Evolutionary conservation across 192 early-diverging fungal genomes (phyloP).

Genomic region (Linderina pennispora): DNA sequence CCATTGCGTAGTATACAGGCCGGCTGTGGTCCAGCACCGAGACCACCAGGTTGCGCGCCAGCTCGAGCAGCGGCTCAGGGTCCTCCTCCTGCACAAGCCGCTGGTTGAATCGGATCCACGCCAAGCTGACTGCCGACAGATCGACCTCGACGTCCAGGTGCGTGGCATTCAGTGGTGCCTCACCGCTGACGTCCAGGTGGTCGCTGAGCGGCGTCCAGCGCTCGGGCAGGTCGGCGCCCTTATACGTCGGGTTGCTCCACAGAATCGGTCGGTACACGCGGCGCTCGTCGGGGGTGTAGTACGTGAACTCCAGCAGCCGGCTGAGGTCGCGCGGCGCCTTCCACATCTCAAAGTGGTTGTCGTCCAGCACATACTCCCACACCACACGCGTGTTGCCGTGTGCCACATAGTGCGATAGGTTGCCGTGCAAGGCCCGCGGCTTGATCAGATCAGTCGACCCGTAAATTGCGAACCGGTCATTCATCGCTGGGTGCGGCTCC

Average conservation of each 20-base stretch:
- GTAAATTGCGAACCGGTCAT: constrained; percentile 1
- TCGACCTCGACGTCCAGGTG: background rate
- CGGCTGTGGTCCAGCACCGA: too few relatives aligned
- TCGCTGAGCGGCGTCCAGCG: background rate
- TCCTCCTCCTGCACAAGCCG: too few relatives aligned
- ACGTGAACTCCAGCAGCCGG: constrained; percentile 1
- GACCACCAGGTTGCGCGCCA: too few relatives aligned
- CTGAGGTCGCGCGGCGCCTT: constrained; percentile 1
- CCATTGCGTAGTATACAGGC: too few relatives aligned
- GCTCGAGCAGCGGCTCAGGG: too few relatives aligned
- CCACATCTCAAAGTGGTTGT: constrained; percentile 2
- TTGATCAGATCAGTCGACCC: background rate
- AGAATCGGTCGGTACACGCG: constrained; percentile 4
- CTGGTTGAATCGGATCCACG: background rate
- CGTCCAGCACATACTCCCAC: constrained; percentile 8
- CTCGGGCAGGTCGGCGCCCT: background rate
- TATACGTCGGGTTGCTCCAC: constrained; percentile 6
- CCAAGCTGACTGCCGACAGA: background rate
- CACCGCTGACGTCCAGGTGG: background rate
- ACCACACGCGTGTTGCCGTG: background rate
- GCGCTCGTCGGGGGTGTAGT: constrained; percentile 7
- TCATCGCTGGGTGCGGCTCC: constrained; percentile 8
- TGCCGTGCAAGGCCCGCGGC: background rate
- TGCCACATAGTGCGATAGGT: background rate
- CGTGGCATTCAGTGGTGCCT: background rate